Conservation (phyloP, 1,139 yeast genomes). For the Pichia kudriavzevii region DNA sequence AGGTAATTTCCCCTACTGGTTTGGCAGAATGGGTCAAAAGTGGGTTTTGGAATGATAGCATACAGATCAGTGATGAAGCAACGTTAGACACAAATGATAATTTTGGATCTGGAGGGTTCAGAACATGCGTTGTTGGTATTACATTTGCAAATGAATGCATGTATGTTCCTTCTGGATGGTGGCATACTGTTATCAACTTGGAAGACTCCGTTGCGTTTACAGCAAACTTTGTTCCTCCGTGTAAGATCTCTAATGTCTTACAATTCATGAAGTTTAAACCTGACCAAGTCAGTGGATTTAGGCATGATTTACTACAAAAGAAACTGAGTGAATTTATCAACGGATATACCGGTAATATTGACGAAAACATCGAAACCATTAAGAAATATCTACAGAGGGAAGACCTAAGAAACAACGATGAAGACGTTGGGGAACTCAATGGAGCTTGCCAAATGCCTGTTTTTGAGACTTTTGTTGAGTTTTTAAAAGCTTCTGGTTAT, state of each 20-base stretch:
- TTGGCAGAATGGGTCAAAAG: conserved; percentile 85
- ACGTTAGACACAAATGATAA: conserved; percentile 10
- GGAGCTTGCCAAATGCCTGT: conserved; percentile 40
- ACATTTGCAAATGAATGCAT: conserved; percentile 79
- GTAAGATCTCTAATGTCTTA: conserved; percentile 51
- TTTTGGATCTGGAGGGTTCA: conserved; percentile 17
- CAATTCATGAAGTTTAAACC: conserved; percentile 60
- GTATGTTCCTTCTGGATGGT: conserved; percentile 92
- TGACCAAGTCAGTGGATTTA: conserved; percentile 75
- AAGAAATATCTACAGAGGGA: conserved; percentile 18
- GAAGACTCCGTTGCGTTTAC: conserved; percentile 78
- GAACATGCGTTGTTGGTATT: conserved; percentile 53
- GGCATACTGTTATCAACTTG: conserved; percentile 85
- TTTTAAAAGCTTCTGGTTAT: conserved; percentile 34
- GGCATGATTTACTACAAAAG: conserved; percentile 41
- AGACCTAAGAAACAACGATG: conserved; percentile 25
- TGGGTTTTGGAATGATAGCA: conserved; percentile 65
- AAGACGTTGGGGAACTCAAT: conserved; percentile 36
- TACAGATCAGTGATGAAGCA: conserved; percentile 34
- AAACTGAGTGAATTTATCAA: conserved; percentile 16
- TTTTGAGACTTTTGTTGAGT: conserved; percentile 47
- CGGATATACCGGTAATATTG: conserved; percentile 24
- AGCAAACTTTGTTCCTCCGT: conserved; percentile 74
- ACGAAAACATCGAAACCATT: conserved; percentile 21
- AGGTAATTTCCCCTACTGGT: conserved; percentile 87